Evolutionary conservation across 306 rosid genomes (phyloP).

Genomic region (Vigna trinervia): DNA sequence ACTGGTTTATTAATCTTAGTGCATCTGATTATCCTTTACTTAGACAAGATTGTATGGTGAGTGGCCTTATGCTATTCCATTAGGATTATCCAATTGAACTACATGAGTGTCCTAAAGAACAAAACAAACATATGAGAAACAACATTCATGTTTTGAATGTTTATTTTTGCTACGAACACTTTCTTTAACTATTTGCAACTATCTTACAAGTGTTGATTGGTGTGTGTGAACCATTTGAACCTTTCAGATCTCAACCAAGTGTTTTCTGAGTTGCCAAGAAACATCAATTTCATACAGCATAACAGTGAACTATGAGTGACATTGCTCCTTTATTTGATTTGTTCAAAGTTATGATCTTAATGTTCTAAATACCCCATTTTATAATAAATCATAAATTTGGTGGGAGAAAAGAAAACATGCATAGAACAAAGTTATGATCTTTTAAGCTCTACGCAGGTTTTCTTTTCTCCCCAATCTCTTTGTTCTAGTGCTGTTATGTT

Average conservation of each 20-base stretch:
- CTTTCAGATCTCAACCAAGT: slow-evolving; percentile 80
- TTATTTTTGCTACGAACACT: background rate
- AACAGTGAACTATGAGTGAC: slow-evolving; percentile 63
- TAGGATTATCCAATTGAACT: background rate
- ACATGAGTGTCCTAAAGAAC: too few species aligned
- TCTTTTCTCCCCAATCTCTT: slow-evolving; percentile 9
- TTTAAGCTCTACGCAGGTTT: slow-evolving; percentile 95
- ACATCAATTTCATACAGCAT: slow-evolving; percentile 86
- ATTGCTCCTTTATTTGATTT: background rate
- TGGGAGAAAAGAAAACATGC: slow-evolving; percentile 60
- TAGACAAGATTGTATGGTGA: slow-evolving; percentile 99
- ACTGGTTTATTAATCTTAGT: slow-evolving; percentile 95
- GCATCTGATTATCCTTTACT: slow-evolving; percentile 91
- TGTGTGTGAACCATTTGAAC: slow-evolving; percentile 25
- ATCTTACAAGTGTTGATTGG: background rate
- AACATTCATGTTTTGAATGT: too few species aligned
- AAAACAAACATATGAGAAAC: too few species aligned
- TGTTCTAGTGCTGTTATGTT: background rate
- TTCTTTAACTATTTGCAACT: background rate
- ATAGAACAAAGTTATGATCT: slow-evolving; percentile 42
- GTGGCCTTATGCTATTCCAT: slow-evolving; percentile 49
- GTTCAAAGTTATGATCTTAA: background rate
- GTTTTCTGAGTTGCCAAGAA: slow-evolving; percentile 71
- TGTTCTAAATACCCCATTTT: slow-evolving; percentile 41
- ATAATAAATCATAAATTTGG: slow-evolving; percentile 94